Base-by-base conservation (phyloP, 495 filamentous ascomycete species). In the Emericellopsis terricola region DNA sequence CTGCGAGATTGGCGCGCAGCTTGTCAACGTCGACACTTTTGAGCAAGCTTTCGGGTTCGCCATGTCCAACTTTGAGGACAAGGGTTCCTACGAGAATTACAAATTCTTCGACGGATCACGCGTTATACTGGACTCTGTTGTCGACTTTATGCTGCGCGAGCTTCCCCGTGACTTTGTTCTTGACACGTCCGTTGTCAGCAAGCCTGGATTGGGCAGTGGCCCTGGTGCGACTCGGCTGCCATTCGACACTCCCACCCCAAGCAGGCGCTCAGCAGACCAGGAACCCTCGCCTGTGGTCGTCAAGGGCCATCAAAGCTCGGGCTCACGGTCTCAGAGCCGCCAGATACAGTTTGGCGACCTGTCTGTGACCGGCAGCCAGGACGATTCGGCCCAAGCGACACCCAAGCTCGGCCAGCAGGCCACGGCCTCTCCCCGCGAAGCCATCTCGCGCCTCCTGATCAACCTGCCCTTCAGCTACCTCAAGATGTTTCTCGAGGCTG, bases 291-390 rank as follows among this genome's bases (percentile, higher is more conserved):
- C 48, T 8, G 28, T 49, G 13, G 56, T 61, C 36, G 51, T 47
- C 9, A 47, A 42, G 14, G 41, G 42, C 19, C 48, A 42, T n/a
- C 19, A 24, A 3, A 29, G 29, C 11, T 15, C 15, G 19, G 19
- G 29, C 10, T 48, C 53, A 29, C 62, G 71, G 36, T 60, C 65
- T 2, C 61, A 35, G 7, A 35, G 66, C 0, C 48, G 78, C 4
- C 52, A 52, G 31, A 78, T 81, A 44, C 65, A 67, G 39, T 81
- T 81, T 41, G 76, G 76, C 8, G 74, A 81, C 38, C 49, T 68
- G 6, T 56, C 68, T 8, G 45, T 59, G 0, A 51, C 65, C 8
- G 56, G 60, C 19, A 28, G 42, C 50, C 31, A 57, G 41, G 17
- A 15, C 14, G 21, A 17, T 19, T 19, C 19, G 13, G 19, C 21